These are phyloP conservation scores for Aspergillus sp. DNA, from an alignment of 2,329 filamentous ascomycete genomes.

Conservation along the genomic window DNA sequence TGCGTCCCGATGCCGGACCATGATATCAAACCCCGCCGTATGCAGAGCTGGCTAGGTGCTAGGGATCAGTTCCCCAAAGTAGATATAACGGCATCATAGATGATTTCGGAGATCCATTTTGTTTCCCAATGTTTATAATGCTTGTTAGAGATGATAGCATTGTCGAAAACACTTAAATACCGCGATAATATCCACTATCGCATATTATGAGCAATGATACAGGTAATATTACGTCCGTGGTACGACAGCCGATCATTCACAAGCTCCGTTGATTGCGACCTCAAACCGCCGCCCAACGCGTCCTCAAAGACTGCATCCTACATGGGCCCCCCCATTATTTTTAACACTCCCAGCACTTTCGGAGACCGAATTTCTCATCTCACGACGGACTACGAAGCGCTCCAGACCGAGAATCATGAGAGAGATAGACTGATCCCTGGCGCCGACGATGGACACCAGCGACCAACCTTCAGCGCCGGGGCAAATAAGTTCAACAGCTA, in stretches of 20 bases:
- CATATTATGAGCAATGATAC: neutral
- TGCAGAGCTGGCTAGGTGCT: neutral
- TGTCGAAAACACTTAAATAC: neutral
- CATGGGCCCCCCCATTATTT: neutral
- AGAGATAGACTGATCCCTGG: constrained; percentile 12
- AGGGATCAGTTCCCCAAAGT: neutral
- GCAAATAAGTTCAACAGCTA: constrained; percentile 22
- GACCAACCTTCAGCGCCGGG: constrained; percentile 24
- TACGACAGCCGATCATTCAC: constrained; percentile 4
- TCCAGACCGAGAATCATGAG: constrained; percentile 13
- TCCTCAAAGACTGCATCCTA: neutral
- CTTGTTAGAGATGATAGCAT: neutral
- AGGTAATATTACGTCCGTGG: constrained; percentile 17
- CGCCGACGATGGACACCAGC: constrained; percentile 31
- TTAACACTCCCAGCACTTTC: neutral
- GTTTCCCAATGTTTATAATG: neutral
- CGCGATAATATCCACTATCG: neutral
- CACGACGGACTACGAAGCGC: constrained; percentile 1
- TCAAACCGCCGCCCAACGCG: constrained; percentile 5
- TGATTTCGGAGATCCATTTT: neutral
- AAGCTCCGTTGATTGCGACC: constrained; percentile 2
- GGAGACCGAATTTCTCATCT: neutral
- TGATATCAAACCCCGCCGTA: neutral
- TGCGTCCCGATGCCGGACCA: neutral
- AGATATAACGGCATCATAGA: neutral